Evolutionary conservation across 495 filamentous ascomycete species (phyloP).

Genomic region (Penicillium roqueforti): DNA sequence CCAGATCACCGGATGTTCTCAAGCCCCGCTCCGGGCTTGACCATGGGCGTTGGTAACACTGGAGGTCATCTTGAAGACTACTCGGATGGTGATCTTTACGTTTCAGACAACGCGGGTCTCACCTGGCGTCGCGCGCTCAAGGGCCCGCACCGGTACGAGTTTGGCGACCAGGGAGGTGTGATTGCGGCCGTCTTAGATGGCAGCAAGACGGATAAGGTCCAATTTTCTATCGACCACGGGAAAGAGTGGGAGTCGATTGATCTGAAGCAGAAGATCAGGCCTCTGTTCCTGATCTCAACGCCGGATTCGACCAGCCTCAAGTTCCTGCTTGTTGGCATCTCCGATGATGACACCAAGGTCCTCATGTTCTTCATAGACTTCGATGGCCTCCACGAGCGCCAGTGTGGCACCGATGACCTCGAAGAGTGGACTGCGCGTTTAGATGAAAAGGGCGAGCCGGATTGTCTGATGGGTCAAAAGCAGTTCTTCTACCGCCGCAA

Average conservation of each 20-base stretch:
- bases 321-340: slow-evolving; percentile 65
- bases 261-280: slow-evolving; percentile 57
- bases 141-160: slow-evolving; percentile 90
- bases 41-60: slow-evolving; percentile 90
- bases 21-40: slow-evolving; percentile 83
- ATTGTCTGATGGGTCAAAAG: slow-evolving; percentile 91
- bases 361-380: slow-evolving; percentile 77
- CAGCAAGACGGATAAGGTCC: slow-evolving; percentile 58
- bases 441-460: slow-evolving; percentile 72
- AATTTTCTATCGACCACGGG: slow-evolving; percentile 85
- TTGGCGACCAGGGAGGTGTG: slow-evolving; percentile 86
- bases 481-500: slow-evolving; percentile 80
- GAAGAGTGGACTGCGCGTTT: slow-evolving; percentile 82
- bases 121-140: slow-evolving; percentile 73
- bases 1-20: slow-evolving; percentile 79
- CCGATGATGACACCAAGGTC: slow-evolving; percentile 39
- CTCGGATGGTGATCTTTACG: slow-evolving; percentile 68
- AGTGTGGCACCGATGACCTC: slow-evolving; percentile 77
- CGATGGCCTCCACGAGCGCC: slow-evolving; percentile 68
- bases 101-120: slow-evolving; percentile 86
- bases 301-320: slow-evolving; percentile 88
- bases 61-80: slow-evolving; percentile 65
- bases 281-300: slow-evolving; percentile 72
- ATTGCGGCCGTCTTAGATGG: slow-evolving; percentile 74
- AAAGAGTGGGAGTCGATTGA: slow-evolving; percentile 67